A percentile compares a stretch with the other conserved stretches of the same genome.
Conservation (phyloP, 2,329 filamentous ascomycete genomes). For the Trichoderma semiorbis region DNA sequence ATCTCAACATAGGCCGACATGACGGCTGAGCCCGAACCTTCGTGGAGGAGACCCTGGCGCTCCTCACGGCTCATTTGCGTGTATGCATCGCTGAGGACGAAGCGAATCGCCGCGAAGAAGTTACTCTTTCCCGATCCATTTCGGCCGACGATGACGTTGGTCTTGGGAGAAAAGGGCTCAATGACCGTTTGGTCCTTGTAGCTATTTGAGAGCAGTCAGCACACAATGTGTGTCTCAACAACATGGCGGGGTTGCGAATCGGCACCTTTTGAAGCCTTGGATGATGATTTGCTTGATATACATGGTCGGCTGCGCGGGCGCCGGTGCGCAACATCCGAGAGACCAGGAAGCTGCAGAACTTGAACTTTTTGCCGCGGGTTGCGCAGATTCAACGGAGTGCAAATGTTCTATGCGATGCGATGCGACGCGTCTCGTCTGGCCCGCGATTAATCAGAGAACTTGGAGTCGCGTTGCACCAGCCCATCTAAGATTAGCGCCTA, state of each 20-base stretch:
- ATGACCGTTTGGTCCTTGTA: conserved; percentile 99
- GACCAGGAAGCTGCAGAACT: conserved; percentile 26
- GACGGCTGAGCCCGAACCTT: conserved; percentile 94
- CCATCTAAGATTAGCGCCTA: conserved; percentile 27
- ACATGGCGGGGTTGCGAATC: conserved; percentile 20
- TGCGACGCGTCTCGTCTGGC: conserved; percentile 21
- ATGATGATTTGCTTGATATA: conserved; percentile 99
- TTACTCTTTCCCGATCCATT: conserved; percentile 99
- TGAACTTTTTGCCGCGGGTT: conserved; percentile 19
- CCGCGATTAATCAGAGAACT: conserved; percentile 18
- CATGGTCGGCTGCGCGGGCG: conserved; percentile 57
- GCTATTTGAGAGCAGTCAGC: conserved; percentile 45
- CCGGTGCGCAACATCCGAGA: conserved; percentile 37
- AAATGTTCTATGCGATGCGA: conserved; percentile 21
- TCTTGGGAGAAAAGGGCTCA: conserved; percentile 94
- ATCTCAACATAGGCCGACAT: conserved; percentile 99
- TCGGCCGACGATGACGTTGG: conserved; percentile 97
- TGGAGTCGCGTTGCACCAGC: conserved; percentile 25
- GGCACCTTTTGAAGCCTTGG: conserved; percentile 97
- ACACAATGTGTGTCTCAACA: background rate
- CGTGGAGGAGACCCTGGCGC: conserved; percentile 91
- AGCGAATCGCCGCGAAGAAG: conserved; percentile 98
- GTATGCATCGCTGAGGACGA: conserved; percentile 97
- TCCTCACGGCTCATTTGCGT: conserved; percentile 94
- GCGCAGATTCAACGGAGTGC: conserved; percentile 13